Evolutionary conservation across 2,329 filamentous ascomycete genomes (phyloP).

Genomic region (Colletotrichum melonis): DNA sequence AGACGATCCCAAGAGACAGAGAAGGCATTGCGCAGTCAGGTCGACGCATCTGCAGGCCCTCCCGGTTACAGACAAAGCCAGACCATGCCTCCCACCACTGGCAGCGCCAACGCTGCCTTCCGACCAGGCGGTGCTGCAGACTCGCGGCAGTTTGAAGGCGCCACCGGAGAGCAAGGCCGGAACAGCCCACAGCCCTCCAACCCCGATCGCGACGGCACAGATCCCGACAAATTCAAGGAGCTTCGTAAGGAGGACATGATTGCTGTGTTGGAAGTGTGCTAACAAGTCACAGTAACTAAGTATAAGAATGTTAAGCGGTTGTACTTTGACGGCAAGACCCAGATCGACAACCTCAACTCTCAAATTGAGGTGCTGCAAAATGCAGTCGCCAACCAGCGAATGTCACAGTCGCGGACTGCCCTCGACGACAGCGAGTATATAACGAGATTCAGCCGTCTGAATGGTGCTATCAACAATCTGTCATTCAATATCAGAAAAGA

Average conservation of each 20-base stretch:
- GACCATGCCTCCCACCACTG: conserved; percentile 54
- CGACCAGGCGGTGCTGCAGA: conserved; percentile 52
- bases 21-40: conserved; percentile 55
- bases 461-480: conserved; percentile 93
- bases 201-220: conserved; percentile 53
- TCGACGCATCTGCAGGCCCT: conserved; percentile 57
- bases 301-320: conserved; percentile 98
- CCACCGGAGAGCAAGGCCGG: conserved; percentile 59
- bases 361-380: conserved; percentile 97
- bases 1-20: conserved; percentile 64
- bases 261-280: conserved; percentile 43
- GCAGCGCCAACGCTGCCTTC: conserved; percentile 50
- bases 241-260: conserved; percentile 56
- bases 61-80: conserved; percentile 64
- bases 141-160: conserved; percentile 56
- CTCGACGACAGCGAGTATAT: conserved; percentile 96
- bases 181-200: conserved; percentile 67
- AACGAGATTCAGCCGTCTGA: conserved; percentile 88
- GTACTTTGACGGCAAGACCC: conserved; percentile 94
- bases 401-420: conserved; percentile 93
- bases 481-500: conserved; percentile 97
- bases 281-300: conserved; percentile 76
- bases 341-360: conserved; percentile 87
- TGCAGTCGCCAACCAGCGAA: conserved; percentile 93
- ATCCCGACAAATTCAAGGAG: conserved; percentile 69